phyloP scores from a whole-genome alignment of 257 asterid genomes.

The Gynochthodes officinalis region DNA sequence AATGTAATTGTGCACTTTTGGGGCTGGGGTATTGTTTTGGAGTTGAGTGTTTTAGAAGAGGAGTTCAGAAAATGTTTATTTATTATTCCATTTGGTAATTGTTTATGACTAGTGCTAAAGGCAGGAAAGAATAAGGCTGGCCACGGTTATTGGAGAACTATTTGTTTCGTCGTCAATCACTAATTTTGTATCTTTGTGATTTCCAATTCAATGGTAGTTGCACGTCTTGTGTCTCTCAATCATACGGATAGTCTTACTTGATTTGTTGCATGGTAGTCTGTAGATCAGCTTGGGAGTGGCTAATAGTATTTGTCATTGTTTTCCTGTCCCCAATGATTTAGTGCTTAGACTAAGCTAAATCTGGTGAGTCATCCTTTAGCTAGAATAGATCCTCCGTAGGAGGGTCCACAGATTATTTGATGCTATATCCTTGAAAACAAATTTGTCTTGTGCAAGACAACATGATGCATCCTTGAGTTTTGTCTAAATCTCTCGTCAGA shows the following conservation, averaged over 20 bases:
- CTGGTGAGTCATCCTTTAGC: slow-evolving; percentile 6
- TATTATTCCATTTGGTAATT: neutral
- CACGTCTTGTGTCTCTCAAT: slow-evolving; percentile 5
- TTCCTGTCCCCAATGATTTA: slow-evolving; percentile 20
- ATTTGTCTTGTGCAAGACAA: slow-evolving; percentile 5
- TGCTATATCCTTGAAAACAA: neutral
- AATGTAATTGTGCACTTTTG: neutral
- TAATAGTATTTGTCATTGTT: neutral
- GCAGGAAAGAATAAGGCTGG: neutral
- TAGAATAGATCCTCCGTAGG: neutral
- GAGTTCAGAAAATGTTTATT: neutral
- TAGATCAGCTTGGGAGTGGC: slow-evolving; percentile 3
- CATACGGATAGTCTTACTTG: slow-evolving; percentile 1
- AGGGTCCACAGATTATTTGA: slow-evolving; percentile 20
- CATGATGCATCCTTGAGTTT: neutral
- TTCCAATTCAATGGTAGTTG: neutral
- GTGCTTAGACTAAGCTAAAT: slow-evolving; percentile 14
- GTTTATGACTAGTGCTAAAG: neutral
- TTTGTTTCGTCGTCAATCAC: neutral
- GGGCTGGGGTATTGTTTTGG: neutral
- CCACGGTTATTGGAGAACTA: neutral
- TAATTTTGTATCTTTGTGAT: neutral
- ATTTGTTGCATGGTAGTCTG: neutral
- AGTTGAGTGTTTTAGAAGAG: neutral
- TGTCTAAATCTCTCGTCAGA: neutral